phyloP scores from a whole-genome alignment of 371 early-diverging fungal species.

The Blastocladiella emersonii region DNA sequence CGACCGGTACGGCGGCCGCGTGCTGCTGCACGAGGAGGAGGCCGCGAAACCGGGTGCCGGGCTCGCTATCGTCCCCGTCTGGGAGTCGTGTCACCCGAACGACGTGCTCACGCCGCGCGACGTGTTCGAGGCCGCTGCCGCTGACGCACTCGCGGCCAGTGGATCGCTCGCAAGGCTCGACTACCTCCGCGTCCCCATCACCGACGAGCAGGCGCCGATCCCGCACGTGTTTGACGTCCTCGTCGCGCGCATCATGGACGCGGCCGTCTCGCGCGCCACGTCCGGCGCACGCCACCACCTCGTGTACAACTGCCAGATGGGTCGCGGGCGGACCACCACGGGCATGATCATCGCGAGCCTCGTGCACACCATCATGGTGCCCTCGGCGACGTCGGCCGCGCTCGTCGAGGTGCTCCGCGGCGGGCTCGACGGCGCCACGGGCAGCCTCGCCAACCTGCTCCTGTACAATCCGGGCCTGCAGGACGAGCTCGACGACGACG shows the following conservation, averaged over 20 bases:
- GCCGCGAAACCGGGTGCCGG: constrained; percentile 10
- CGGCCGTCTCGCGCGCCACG: constrained; percentile 3
- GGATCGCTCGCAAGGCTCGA: constrained; percentile 45
- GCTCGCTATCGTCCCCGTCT: constrained; percentile 39
- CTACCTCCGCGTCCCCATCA: constrained; percentile 52
- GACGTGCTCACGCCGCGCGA: constrained; percentile 45
- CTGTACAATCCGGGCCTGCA: too few relatives aligned
- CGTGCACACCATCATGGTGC: constrained; percentile 18
- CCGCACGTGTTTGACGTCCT: constrained; percentile 58
- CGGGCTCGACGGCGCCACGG: constrained; percentile 5
- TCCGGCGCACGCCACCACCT: background rate
- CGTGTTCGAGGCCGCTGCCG: constrained; percentile 31
- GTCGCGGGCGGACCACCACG: constrained; percentile 66
- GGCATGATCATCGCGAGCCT: constrained; percentile 54
- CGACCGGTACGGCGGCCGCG: constrained; percentile 30
- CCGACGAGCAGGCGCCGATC: constrained; percentile 38
- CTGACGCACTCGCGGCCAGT: background rate
- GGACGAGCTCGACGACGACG: background rate
- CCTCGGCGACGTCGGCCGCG: background rate
- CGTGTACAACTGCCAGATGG: constrained; percentile 73
- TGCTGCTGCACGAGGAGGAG: constrained; percentile 50
- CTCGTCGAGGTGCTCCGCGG: background rate
- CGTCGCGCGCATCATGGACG: constrained; percentile 35
- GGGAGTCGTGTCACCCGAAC: constrained; percentile 37
- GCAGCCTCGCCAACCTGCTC: too few relatives aligned